Conservation (phyloP, 768 basidiomycete species). For the Pseudohyphozyma bogoriensis region DNA sequence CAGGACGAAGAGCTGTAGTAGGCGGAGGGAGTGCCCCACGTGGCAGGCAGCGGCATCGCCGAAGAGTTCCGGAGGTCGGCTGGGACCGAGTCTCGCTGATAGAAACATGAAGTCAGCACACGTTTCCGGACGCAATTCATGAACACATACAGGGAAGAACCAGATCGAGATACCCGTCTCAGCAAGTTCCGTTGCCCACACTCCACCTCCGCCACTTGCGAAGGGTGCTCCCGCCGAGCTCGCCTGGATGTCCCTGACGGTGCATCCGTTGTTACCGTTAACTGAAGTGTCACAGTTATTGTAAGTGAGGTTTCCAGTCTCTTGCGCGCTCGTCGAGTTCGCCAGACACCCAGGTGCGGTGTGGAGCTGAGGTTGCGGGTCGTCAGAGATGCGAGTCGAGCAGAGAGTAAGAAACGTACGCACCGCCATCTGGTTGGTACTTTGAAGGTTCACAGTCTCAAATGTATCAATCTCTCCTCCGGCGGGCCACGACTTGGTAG, state of each 20-base stretch:
- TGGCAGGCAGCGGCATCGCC: constrained; percentile 45
- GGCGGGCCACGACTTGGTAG: constrained; percentile 16
- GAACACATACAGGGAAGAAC: constrained; percentile 48
- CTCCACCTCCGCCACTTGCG: constrained; percentile 44
- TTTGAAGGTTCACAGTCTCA: constrained; percentile 64
- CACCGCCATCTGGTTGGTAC: constrained; percentile 44
- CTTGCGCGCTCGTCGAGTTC: constrained; percentile 29
- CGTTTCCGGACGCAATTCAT: neutral
- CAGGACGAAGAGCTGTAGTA: constrained; percentile 45
- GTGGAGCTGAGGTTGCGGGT: too few species aligned
- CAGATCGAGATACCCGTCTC: constrained; percentile 45
- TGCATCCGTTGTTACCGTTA: constrained; percentile 17
- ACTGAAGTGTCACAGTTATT: constrained; percentile 14
- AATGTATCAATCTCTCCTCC: constrained; percentile 62
- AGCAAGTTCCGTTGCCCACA: constrained; percentile 43
- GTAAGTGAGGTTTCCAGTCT: constrained; percentile 1
- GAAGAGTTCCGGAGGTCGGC: constrained; percentile 17
- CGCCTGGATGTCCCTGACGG: constrained; percentile 18
- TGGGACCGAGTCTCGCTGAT: constrained; percentile 34
- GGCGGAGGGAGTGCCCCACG: constrained; percentile 53
- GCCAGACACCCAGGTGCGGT: too few species aligned
- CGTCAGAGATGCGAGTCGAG: constrained; percentile 4
- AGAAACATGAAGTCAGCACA: neutral
- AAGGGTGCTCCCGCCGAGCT: constrained; percentile 42
- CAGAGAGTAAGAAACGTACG: constrained; percentile 53